phyloP scores from a whole-genome alignment of 208 protist species.

The Blastocrithidia nonstop region DNA sequence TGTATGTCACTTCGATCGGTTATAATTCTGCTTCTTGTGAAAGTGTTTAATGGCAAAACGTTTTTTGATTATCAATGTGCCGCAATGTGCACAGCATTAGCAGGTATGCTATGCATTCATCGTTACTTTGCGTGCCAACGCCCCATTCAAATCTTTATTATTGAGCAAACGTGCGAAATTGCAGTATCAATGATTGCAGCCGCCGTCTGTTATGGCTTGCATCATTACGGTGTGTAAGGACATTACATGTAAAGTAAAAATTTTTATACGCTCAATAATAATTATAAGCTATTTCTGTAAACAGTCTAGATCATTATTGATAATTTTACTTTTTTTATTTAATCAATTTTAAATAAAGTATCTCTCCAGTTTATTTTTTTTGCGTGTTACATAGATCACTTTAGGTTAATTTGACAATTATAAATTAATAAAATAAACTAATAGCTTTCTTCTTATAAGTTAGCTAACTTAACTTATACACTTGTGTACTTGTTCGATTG shows the following conservation, averaged over 20 bases:
- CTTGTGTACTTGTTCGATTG: background rate
- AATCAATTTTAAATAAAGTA: background rate
- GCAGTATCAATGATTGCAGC: conserved; percentile 36
- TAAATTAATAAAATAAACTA: too few relatives aligned
- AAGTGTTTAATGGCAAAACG: conserved; percentile 19
- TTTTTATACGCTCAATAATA: background rate
- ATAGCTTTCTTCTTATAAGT: too few relatives aligned
- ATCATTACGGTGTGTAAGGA: conserved; percentile 26
- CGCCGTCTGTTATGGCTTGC: conserved; percentile 44
- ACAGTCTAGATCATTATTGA: background rate
- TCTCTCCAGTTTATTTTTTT: background rate
- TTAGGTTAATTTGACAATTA: too few relatives aligned
- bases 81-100: conserved; percentile 23
- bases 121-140: conserved; percentile 58
- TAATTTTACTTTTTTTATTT: conserved; percentile 2
- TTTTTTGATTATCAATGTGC: conserved; percentile 47
- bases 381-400: too few relatives aligned
- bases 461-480: background rate
- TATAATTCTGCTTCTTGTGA: conserved; percentile 19
- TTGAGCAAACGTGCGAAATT: conserved; percentile 57
- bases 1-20: conserved; percentile 25
- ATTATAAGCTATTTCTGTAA: background rate
- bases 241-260: conserved; percentile 1
- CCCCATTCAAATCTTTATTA: conserved; percentile 56
- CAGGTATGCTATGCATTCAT: conserved; percentile 38